Conservation (phyloP, 352 stramenopile species). For the Phytopythium kandeliae region DNA sequence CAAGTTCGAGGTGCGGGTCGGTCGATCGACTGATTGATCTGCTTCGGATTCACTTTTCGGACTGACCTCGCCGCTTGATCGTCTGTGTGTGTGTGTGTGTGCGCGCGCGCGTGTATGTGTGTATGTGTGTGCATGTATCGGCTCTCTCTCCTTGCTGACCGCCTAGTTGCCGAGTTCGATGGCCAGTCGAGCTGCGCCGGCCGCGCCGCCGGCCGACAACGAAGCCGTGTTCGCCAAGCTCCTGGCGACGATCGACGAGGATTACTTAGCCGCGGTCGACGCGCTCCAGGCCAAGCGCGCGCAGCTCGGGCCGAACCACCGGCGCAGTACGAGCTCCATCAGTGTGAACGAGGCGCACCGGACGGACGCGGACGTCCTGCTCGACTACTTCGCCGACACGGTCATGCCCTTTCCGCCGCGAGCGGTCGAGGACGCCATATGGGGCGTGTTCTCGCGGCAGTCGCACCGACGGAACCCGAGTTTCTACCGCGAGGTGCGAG, state of each 20-base stretch:
- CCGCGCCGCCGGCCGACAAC: neutral
- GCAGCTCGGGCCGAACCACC: neutral
- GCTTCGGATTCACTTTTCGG: no score
- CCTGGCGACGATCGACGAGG: slow-evolving; percentile 4
- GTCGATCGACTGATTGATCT: no score
- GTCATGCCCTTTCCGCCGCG: slow-evolving; percentile 2
- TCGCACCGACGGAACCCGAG: neutral
- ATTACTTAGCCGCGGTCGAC: slow-evolving; percentile 2
- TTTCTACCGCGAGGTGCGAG: slow-evolving; percentile 3
- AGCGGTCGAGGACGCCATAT: slow-evolving; percentile 4
- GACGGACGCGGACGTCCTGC: slow-evolving; percentile 11
- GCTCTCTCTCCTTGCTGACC: no score
- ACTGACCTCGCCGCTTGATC: no score
- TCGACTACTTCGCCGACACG: slow-evolving; percentile 13
- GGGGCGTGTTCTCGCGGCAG: neutral
- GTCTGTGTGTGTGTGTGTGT: no score
- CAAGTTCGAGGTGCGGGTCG: neutral
- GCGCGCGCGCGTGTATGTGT: no score
- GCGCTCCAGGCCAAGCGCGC: neutral
- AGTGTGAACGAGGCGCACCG: slow-evolving; percentile 2
- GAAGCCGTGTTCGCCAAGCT: slow-evolving; percentile 7
- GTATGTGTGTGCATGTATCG: no score
- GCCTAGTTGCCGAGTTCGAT: neutral
- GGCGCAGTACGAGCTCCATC: neutral
- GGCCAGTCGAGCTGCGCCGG: no score